Percentiles rank a stretch among this genome's conserved stretches.
These are phyloP conservation scores for Wallacemonas rigidus DNA, from an alignment of 208 protist genomes.

Conservation along the genomic window DNA sequence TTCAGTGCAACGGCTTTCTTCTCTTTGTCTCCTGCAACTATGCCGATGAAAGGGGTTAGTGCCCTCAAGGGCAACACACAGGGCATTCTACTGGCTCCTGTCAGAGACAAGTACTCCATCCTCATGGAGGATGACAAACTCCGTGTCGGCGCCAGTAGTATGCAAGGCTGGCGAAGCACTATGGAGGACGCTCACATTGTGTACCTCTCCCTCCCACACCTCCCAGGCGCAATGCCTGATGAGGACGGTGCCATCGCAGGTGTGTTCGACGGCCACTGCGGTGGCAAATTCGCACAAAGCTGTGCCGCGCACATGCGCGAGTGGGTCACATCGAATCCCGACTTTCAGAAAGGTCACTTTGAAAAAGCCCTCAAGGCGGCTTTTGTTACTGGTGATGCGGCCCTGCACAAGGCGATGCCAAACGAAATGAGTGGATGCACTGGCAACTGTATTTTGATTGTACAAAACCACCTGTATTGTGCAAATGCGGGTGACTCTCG, in stretches of 20 bases:
- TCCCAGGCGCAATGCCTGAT: conserved; percentile 54
- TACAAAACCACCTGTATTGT: conserved; percentile 92
- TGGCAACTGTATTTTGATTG: conserved; percentile 78
- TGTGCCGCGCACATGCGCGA: conserved; percentile 74
- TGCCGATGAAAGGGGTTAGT: conserved; percentile 57
- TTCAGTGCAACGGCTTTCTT: background rate
- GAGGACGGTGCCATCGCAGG: conserved; percentile 82
- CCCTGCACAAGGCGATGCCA: conserved; percentile 73
- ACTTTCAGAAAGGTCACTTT: conserved; percentile 65
- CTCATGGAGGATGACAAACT: conserved; percentile 92
- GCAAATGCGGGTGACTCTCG: conserved; percentile 94
- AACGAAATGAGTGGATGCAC: conserved; percentile 84
- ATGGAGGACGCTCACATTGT: conserved; percentile 91
- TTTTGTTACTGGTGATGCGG: conserved; percentile 69
- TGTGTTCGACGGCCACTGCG: conserved; percentile 91
- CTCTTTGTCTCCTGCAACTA: conserved; percentile 17
- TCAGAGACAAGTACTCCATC: conserved; percentile 91
- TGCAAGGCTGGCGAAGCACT: conserved; percentile 91
- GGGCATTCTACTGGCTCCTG: conserved; percentile 67
- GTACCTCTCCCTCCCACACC: conserved; percentile 76
- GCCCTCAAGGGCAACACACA: conserved; percentile 74
- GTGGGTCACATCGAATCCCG: conserved; percentile 64
- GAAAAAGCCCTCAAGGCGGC: conserved; percentile 70
- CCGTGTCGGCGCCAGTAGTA: conserved; percentile 87
- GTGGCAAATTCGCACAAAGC: conserved; percentile 79